Evolutionary conservation across 768 basidiomycete species (phyloP).

Genomic region (Tylopilus balloui): DNA sequence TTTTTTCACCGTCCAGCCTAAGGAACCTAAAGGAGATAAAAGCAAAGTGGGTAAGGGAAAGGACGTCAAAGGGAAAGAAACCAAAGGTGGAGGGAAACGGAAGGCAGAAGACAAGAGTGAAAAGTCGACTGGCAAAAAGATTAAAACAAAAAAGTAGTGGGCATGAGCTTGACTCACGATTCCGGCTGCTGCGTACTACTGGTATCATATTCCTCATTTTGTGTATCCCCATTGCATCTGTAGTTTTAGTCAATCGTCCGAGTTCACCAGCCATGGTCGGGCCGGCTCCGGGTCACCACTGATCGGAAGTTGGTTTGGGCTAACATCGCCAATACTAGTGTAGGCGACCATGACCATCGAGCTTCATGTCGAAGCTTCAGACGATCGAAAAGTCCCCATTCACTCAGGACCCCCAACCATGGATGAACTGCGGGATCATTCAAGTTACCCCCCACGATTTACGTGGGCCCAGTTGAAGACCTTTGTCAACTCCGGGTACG

Average conservation of each 20-base stretch:
- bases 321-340: no score
- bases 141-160: constrained; percentile 37
- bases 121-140: constrained; percentile 35
- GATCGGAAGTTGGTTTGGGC: constrained; percentile 6
- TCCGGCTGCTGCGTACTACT: background rate
- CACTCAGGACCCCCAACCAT: constrained; percentile 62
- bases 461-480: constrained; percentile 73
- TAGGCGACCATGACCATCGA: constrained; percentile 18
- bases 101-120: constrained; percentile 36
- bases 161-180: background rate
- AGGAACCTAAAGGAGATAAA: constrained; percentile 46
- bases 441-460: constrained; percentile 75
- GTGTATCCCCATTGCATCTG: constrained; percentile 10
- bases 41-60: constrained; percentile 50
- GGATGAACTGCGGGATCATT: constrained; percentile 58
- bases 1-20: constrained; percentile 80
- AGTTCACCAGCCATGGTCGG: no score
- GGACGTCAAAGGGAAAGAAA: constrained; percentile 12
- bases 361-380: background rate
- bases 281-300: no score
- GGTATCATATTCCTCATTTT: constrained; percentile 4
- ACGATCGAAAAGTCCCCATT: constrained; percentile 33
- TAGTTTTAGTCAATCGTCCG: constrained; percentile 12
- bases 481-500: constrained; percentile 75
- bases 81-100: constrained; percentile 14